Conservation (phyloP, 352 stramenopile genomes). For the Phytopythium delawarense region DNA sequence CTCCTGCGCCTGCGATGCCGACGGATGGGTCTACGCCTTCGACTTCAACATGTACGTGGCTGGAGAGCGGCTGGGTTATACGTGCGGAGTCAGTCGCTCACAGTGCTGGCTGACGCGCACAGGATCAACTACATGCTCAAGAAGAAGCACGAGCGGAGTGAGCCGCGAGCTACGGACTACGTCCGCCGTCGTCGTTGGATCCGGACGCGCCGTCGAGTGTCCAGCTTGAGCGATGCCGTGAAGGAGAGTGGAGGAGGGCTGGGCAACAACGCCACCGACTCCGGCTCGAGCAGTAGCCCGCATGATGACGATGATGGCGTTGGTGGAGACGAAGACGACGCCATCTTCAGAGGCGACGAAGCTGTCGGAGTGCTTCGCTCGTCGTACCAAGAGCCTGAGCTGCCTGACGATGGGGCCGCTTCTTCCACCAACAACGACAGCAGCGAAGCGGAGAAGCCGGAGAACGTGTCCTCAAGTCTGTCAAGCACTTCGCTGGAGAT, state of each 20-base stretch:
- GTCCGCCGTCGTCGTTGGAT: slow-evolving; percentile 66
- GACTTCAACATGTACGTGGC: slow-evolving; percentile 60
- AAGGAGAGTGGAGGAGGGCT: neutral
- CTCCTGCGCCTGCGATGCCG: slow-evolving; percentile 46
- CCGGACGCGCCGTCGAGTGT: slow-evolving; percentile 38
- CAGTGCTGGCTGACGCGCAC: neutral
- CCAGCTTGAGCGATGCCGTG: neutral
- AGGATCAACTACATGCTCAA: slow-evolving; percentile 67
- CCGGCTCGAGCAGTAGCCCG: neutral
- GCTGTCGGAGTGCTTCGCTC: neutral
- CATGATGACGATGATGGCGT: neutral
- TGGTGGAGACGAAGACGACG: neutral
- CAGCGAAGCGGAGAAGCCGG: neutral
- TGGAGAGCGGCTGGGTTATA: neutral
- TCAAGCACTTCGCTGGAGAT: slow-evolving; percentile 13
- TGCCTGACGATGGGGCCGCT: neutral
- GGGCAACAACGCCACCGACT: neutral
- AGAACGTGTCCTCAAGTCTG: slow-evolving; percentile 11
- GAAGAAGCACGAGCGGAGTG: slow-evolving; percentile 42
- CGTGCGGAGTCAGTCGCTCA: too few species aligned
- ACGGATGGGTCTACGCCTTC: slow-evolving; percentile 77
- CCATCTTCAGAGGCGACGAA: slow-evolving; percentile 1
- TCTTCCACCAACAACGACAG: neutral
- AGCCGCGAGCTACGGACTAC: slow-evolving; percentile 60
- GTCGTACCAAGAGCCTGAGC: neutral